phyloP scores from a whole-genome alignment of 768 basidiomycete genomes.

The Pleurotus eryngii region DNA sequence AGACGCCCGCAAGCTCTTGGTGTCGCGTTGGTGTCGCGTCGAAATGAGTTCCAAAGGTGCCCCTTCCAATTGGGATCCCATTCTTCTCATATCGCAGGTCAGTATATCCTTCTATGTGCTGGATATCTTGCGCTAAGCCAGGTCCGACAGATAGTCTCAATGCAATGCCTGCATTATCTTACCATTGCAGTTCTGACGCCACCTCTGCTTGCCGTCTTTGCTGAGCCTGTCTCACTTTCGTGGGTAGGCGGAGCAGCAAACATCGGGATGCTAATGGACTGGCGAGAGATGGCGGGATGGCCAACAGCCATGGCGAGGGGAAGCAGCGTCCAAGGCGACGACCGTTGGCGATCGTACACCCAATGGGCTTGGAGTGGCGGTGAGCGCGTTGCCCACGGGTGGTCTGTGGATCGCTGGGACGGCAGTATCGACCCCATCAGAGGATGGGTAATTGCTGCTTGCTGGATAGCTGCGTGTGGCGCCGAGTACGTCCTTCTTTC shows the following conservation, averaged over 20 bases:
- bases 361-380: constrained; percentile 78
- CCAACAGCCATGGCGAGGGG: constrained; percentile 50
- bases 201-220: constrained; percentile 70
- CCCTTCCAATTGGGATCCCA: neutral
- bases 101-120: no score
- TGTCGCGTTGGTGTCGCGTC: no score
- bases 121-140: no score
- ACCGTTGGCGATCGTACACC: constrained; percentile 61
- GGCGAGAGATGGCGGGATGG: constrained; percentile 90
- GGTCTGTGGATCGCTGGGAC: constrained; percentile 54
- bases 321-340: constrained; percentile 57
- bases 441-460: constrained; percentile 87
- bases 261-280: constrained; percentile 88
- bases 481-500: constrained; percentile 70
- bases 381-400: constrained; percentile 63
- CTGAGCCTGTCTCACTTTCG: constrained; percentile 63
- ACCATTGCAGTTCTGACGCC: constrained; percentile 82
- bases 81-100: neutral
- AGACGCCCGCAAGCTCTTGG: no score
- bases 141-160: constrained; percentile 72
- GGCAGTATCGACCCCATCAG: constrained; percentile 73
- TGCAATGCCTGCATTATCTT: constrained; percentile 94
- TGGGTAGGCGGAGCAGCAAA: constrained; percentile 81
- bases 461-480: constrained; percentile 80
- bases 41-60: neutral